A percentile compares a stretch with the other conserved stretches of the same genome.
Evolutionary conservation across 257 asterid genomes (phyloP).

Genomic region (Solanum peruvianum): DNA sequence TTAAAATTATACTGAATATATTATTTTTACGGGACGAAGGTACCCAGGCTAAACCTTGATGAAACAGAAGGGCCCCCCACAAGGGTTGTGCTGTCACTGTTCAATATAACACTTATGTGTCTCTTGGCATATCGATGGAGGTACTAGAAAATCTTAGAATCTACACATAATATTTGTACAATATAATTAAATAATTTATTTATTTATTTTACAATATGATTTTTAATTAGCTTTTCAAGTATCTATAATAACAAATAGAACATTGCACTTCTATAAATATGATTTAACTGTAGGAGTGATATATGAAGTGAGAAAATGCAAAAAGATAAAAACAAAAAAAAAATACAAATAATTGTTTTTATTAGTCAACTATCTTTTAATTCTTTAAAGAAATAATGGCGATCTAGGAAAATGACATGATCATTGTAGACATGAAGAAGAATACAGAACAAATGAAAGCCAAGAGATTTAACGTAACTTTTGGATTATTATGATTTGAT

Average conservation of each 20-base stretch:
- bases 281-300: neutral
- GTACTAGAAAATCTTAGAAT: neutral
- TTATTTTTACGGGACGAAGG: neutral
- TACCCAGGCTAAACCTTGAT: neutral
- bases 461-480: neutral
- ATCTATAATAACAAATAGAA: neutral
- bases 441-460: neutral
- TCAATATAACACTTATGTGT: neutral
- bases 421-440: neutral
- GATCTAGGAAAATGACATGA: neutral
- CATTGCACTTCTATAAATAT: neutral
- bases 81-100: neutral
- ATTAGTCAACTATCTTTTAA: neutral
- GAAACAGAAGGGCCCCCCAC: neutral
- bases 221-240: neutral
- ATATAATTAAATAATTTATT: neutral
- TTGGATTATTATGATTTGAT: neutral
- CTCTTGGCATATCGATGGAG: neutral
- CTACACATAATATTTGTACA: neutral
- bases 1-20: neutral
- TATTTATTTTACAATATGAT: neutral
- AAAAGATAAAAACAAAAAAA: neutral
- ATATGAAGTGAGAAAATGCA: neutral
- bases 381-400: neutral
- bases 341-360: neutral